Base-by-base conservation (phyloP, 2,329 filamentous ascomycete genomes). In the Hypocreales sp. region DNA sequence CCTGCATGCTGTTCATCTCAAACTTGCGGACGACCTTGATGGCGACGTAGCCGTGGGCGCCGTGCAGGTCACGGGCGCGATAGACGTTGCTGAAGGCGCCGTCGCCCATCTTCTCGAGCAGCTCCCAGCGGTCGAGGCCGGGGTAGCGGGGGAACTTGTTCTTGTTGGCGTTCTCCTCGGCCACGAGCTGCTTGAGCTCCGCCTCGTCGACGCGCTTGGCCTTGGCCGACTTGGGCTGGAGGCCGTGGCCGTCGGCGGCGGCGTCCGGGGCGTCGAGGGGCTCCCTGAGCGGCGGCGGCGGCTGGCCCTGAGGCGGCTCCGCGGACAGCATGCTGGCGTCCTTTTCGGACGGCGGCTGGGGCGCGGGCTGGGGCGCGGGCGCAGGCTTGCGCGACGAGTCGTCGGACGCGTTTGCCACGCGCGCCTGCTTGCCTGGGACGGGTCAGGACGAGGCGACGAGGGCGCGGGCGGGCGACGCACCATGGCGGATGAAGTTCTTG, bases 21-120 rank as follows among this genome's bases (percentile, higher is more conserved):
- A 83, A 95, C 60, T 95, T 95, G 47, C 90, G 79, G 37, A 98
- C 90, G 27, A 98, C 90, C 56, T 98, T 98, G 66, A 98, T 95
- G 41, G 87, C 90, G 19, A 90, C 84, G 49, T 95, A 78, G 39
- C 71, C 73, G 36, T 70, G 68, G 35, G 75, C 63, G 22, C 80
- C 79, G 5, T 73, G 66, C 24, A 58, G 50, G 50, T 98, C 90
- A 40, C 67, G 70, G 20, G 90, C 90, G 21, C 82, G 76, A 55
- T 95, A 98, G 38, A 98, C 90, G 46, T 95, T 95, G 62, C 87
- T 95, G 65, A 98, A 98, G 34, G 90, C 90, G 35, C 90, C 90
- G 41, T 95, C 90, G 38, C 90, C 90, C 87, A 98, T 98, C 67
- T 95, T 95, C 57, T 93, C 86, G 28, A 90, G 32, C 19, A 94